These are phyloP conservation scores for Microcyclosporella mali DNA, from an alignment of 2,329 filamentous ascomycete species.

Conservation along the genomic window DNA sequence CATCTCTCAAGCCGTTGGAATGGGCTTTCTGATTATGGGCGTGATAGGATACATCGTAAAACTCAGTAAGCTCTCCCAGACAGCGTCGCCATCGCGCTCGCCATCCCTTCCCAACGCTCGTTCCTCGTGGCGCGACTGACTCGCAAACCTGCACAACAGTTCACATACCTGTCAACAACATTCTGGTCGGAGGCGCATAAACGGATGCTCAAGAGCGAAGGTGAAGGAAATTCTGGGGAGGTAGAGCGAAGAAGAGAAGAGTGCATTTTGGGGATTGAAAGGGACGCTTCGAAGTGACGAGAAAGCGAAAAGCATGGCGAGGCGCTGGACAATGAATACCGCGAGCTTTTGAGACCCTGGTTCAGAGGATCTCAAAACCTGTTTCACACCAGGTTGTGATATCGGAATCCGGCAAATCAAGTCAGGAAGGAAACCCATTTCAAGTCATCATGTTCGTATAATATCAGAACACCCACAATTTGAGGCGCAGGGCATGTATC, in stretches of 20 bases:
- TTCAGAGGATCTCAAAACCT: too few species aligned
- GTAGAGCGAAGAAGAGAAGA: neutral
- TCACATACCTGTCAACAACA: slow-evolving; percentile 65
- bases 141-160: too few species aligned
- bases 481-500: too few species aligned
- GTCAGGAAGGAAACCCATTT: too few species aligned
- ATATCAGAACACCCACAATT: too few species aligned
- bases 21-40: slow-evolving; percentile 66
- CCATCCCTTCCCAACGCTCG: too few species aligned
- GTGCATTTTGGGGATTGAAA: neutral
- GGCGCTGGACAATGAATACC: slow-evolving; percentile 1
- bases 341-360: too few species aligned
- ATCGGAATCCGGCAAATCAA: too few species aligned
- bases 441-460: too few species aligned
- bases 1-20: slow-evolving; percentile 60
- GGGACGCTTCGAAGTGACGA: slow-evolving; percentile 2
- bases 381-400: too few species aligned
- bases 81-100: too few species aligned
- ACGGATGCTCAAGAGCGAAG: slow-evolving; percentile 4
- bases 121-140: too few species aligned
- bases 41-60: slow-evolving; percentile 65
- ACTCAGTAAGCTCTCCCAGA: slow-evolving; percentile 47
- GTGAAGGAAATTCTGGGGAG: neutral
- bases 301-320: slow-evolving; percentile 7
- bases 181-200: slow-evolving; percentile 62